Percentiles rank a stretch among this genome's conserved stretches.
phyloP scores from a whole-genome alignment of 108 stramenopile species.

The Cylindrotheca closterium region DNA sequence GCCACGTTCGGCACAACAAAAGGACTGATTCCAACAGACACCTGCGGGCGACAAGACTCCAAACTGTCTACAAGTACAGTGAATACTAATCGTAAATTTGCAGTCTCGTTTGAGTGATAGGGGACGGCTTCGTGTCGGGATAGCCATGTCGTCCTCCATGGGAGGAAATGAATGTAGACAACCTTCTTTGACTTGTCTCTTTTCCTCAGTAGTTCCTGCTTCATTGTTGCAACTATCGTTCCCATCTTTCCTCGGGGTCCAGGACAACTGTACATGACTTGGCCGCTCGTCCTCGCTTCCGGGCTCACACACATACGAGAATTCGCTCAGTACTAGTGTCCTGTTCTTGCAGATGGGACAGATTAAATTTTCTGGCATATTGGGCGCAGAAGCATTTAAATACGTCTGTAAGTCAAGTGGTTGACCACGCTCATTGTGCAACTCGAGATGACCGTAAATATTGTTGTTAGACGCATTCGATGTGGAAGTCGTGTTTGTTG shows the following conservation, averaged over 20 bases:
- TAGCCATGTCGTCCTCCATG: constrained; percentile 8
- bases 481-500: too few species aligned
- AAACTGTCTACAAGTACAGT: constrained; percentile 10
- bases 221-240: not conserved
- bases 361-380: constrained; percentile 4
- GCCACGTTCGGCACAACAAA: not conserved
- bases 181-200: too few species aligned
- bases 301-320: not conserved
- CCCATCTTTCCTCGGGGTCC: not conserved
- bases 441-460: not conserved
- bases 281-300: not conserved
- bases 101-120: not conserved
- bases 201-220: too few species aligned
- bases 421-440: not conserved
- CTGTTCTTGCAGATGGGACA: constrained; percentile 2
- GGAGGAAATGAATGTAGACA: not conserved
- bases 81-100: constrained; percentile 10
- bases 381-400: not conserved
- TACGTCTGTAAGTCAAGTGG: constrained; percentile 3
- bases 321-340: constrained; percentile 6
- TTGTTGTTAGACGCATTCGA: too few species aligned
- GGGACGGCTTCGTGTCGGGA: constrained; percentile 3
- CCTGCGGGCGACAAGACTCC: constrained; percentile 8
- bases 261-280: constrained; percentile 1
- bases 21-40: constrained; percentile 5